Evolutionary conservation across 768 basidiomycete genomes (phyloP).

Genomic region (Hypholoma fasciculare): DNA sequence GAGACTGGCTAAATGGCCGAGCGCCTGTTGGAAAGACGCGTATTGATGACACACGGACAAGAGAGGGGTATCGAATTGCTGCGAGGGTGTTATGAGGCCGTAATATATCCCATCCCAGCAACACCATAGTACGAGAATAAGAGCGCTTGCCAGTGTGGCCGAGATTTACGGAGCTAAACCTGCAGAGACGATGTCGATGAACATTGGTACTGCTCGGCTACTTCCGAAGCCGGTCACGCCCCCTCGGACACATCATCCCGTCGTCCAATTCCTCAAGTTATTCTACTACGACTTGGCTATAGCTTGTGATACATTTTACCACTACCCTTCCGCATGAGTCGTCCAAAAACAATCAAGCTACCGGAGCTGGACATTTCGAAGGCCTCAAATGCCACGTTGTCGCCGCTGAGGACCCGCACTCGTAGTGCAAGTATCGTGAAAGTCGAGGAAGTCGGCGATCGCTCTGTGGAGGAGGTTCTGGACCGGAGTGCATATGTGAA

Average conservation of each 20-base stretch:
- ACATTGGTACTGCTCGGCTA: conserved; percentile 18
- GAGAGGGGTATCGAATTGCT: conserved; percentile 69
- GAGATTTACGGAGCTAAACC: not conserved
- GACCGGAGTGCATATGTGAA: conserved; percentile 83
- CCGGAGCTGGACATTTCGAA: conserved; percentile 46
- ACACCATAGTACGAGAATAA: conserved; percentile 32
- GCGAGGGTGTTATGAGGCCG: conserved; percentile 60
- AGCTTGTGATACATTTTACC: not conserved
- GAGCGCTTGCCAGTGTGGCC: not conserved
- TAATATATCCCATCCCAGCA: conserved; percentile 72
- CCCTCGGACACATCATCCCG: conserved; percentile 8
- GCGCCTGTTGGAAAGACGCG: conserved; percentile 69
- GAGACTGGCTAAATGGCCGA: conserved; percentile 58
- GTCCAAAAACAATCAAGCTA: conserved; percentile 55
- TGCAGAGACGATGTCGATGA: not conserved
- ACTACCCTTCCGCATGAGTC: conserved; percentile 39
- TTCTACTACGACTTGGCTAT: conserved; percentile 7
- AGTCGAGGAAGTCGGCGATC: conserved; percentile 78
- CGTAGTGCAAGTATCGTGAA: conserved; percentile 79
- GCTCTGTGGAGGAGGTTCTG: conserved; percentile 69
- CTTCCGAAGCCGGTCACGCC: conserved; percentile 24
- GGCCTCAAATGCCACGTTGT: conserved; percentile 15
- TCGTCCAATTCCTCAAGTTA: not conserved
- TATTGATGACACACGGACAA: conserved; percentile 67
- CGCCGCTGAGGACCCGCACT: conserved; percentile 43